Percentiles rank a stretch among this genome's conserved stretches.
These are phyloP conservation scores for Saccharomycopsis guyanensis DNA, from an alignment of 805 yeast species.

Conservation along the genomic window DNA sequence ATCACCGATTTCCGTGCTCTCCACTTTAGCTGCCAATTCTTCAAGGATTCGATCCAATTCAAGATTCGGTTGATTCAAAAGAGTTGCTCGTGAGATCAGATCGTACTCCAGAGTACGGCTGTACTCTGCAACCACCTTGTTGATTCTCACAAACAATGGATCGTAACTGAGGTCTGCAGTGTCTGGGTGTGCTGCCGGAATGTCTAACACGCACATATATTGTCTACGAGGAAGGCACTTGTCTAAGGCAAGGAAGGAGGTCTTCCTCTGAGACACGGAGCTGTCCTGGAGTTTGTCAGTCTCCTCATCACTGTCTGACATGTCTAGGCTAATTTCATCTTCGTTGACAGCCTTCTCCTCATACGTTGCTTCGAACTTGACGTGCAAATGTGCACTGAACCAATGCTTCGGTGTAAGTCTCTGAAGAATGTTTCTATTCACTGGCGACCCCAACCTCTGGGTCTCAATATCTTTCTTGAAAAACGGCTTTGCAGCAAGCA, in stretches of 20 bases:
- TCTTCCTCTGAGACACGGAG: slow-evolving; percentile 12
- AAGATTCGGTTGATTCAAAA: slow-evolving; percentile 3
- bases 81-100: not conserved
- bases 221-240: slow-evolving; percentile 66
- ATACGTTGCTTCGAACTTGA: slow-evolving; percentile 48
- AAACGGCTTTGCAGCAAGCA: slow-evolving; percentile 56
- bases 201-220: slow-evolving; percentile 45
- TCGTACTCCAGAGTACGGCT: slow-evolving; percentile 1
- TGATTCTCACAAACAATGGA: slow-evolving; percentile 7
- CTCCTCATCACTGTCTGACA: slow-evolving; percentile 20
- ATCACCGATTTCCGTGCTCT: not conserved
- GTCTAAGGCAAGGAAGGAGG: slow-evolving; percentile 73
- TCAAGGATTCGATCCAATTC: not conserved
- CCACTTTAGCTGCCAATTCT: not conserved
- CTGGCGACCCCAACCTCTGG: slow-evolving; percentile 65
- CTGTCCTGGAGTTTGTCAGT: slow-evolving; percentile 3
- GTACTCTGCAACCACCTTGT: slow-evolving; percentile 6
- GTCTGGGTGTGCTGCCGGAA: slow-evolving; percentile 29
- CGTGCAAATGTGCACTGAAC: slow-evolving; percentile 90
- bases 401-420: slow-evolving; percentile 59
- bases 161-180: slow-evolving; percentile 8
- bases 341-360: slow-evolving; percentile 23
- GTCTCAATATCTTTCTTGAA: slow-evolving; percentile 55
- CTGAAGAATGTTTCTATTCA: slow-evolving; percentile 47
- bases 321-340: slow-evolving; percentile 28